A percentile compares a stretch with the other conserved stretches of the same genome.
Evolutionary conservation across 108 stramenopile genomes (phyloP).

Genomic region (Bacterosira constricta): DNA sequence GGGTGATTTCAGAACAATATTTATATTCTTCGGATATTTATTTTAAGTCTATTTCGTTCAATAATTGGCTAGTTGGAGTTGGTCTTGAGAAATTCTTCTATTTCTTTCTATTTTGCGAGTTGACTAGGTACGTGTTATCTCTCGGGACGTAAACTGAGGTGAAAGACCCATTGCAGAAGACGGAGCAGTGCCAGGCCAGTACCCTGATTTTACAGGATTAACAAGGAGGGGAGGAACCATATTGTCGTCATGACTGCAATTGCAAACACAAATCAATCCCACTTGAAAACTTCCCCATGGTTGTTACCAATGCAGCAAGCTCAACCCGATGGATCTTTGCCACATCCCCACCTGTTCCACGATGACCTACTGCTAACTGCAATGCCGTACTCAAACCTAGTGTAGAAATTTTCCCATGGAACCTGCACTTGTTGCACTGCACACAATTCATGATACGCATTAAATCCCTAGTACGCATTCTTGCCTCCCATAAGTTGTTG

Average conservation of each 20-base stretch:
- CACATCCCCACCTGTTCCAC: conserved; percentile 69
- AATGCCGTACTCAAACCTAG: conserved; percentile 91
- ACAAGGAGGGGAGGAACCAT: no score
- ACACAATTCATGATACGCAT: conserved; percentile 97
- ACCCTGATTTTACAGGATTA: no score
- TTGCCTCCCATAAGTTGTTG: conserved; percentile 77
- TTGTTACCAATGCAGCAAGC: conserved; percentile 79
- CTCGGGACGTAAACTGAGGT: no score
- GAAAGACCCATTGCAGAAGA: no score
- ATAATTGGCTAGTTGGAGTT: no score
- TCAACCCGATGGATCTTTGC: conserved; percentile 82
- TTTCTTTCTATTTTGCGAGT: no score
- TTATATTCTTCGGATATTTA: no score
- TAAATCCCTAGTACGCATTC: conserved; percentile 89
- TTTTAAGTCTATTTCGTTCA: no score
- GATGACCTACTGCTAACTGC: conserved; percentile 74
- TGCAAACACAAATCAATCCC: conserved; percentile 81
- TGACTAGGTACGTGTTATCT: no score
- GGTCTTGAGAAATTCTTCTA: no score
- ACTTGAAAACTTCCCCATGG: conserved; percentile 78
- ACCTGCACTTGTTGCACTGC: conserved; percentile 96
- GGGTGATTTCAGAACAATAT: no score
- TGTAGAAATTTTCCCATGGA: conserved; percentile 90
- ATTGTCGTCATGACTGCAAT: conserved; percentile 46
- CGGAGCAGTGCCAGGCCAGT: no score